Evolutionary conservation across 1,284 basidiomycete genomes (phyloP).

Genomic region (Trametes polyzona): DNA sequence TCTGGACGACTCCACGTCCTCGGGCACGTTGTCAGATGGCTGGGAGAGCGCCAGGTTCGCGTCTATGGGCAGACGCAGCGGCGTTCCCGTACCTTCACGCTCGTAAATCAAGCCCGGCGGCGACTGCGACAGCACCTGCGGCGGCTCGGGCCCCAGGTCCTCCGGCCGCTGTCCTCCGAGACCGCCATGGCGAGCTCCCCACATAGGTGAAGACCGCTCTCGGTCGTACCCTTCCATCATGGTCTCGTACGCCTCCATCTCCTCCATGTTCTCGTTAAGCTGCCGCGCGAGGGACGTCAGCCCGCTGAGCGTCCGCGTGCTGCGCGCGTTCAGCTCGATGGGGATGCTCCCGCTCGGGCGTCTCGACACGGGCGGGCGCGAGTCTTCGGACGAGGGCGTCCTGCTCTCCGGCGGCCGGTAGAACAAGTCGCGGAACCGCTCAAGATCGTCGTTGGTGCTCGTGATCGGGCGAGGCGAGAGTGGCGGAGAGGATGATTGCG

Average conservation of each 20-base stretch:
- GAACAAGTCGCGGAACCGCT: constrained; percentile 72
- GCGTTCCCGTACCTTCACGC: constrained; percentile 29
- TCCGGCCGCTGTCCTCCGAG: constrained; percentile 31
- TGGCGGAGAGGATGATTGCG: constrained; percentile 44
- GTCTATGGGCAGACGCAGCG: constrained; percentile 39
- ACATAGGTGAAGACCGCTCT: constrained; percentile 31
- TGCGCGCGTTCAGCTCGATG: constrained; percentile 32
- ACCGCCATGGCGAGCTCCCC: constrained; percentile 35
- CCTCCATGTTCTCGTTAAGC: constrained; percentile 61
- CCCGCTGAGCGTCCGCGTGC: constrained; percentile 49
- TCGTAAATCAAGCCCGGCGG: constrained; percentile 27
- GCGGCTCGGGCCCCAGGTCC: constrained; percentile 28
- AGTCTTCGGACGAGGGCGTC: constrained; percentile 18
- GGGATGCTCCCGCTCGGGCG: constrained; percentile 32
- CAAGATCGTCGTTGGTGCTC: constrained; percentile 65
- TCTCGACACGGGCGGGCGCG: constrained; percentile 29
- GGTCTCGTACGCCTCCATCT: constrained; percentile 35
- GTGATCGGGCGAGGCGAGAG: constrained; percentile 45
- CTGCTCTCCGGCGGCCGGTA: constrained; percentile 48
- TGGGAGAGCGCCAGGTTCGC: constrained; percentile 30
- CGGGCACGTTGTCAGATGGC: constrained; percentile 51
- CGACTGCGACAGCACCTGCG: constrained; percentile 30
- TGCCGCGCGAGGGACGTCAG: constrained; percentile 65
- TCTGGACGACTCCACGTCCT: constrained; percentile 65
- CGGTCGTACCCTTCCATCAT: constrained; percentile 21